Evolutionary conservation across 2,329 filamentous ascomycete genomes (phyloP), one percentile per base, ranked within the genome.

Genomic region (Fusarium sp.): DNA sequence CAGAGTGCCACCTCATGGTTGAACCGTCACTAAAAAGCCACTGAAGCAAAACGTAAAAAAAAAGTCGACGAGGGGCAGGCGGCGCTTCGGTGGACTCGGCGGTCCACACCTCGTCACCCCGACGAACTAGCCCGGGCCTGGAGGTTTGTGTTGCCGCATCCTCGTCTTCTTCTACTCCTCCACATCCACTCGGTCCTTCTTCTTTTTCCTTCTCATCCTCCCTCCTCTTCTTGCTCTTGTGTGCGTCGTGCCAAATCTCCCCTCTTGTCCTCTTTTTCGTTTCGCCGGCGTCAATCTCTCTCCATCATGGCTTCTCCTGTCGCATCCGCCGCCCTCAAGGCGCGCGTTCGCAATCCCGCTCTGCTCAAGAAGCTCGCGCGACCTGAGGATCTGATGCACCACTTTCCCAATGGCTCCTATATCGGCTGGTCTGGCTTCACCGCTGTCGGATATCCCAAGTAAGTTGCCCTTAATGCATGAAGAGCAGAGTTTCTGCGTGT

Each of bases 381-480:
- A 75, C 89, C 94, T 39, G 89, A 96, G 80, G 94, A 97, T 79
- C 82, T 97, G 70, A 87, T 97, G 65, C 87, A 92, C 69, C 87
- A 93, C 73, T 97, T 97, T 76, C 94, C 94, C 70, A 89, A 96
- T 85, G 91, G 91, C 77, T 83, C 92, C n/a, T 96, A 96, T 81
- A 89, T 97, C 75, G 94, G 94, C 76, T 97, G 94, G 94, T 94
- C 91, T 70, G 94, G 94, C 37, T 97, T 97, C 82, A 97, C 94
- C 12, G 94, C 94, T 75, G 94, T 97, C 57, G 93, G 93, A 64
- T 96, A 96, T 83, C 93, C 93, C 69, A 96, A 96, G 92, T 79
- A 65, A 57, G 79, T 75, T 7, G 40, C 6, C 0, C 6, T 6
- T 8, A 16, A 13, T 9, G 23, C 31, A 7, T 40, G 28, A 34